These are phyloP conservation scores for Kuraishia capsulata DNA, from an alignment of 805 yeast species.

Conservation along the genomic window DNA sequence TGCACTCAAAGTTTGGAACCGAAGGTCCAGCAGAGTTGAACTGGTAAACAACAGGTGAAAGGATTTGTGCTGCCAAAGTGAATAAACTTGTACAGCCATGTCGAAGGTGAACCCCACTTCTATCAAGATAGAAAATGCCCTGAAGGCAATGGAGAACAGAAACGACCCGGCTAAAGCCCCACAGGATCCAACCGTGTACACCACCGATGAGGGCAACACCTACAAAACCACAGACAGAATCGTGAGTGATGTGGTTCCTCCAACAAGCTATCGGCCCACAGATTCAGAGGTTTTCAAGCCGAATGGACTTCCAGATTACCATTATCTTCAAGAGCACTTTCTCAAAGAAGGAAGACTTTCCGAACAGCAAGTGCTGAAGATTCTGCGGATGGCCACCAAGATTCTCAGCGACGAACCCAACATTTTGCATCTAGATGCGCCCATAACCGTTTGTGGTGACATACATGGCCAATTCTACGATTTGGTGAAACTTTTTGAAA, in stretches of 20 bases:
- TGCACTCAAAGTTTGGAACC: too few relatives aligned
- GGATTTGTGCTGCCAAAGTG: too few relatives aligned
- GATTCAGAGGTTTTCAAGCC: conserved; percentile 58
- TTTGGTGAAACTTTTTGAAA: conserved; percentile 81
- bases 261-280: conserved; percentile 54
- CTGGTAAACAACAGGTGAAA: too few relatives aligned
- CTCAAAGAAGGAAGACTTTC: conserved; percentile 71
- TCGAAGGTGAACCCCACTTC: neutral
- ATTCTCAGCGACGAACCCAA: conserved; percentile 68
- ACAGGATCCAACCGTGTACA: conserved; percentile 31
- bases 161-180: conserved; percentile 7
- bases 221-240: conserved; percentile 51
- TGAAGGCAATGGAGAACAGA: conserved; percentile 42
- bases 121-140: conserved; percentile 59
- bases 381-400: conserved; percentile 56
- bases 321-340: conserved; percentile 66
- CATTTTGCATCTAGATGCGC: conserved; percentile 74
- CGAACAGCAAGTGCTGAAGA: conserved; percentile 60
- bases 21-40: too few relatives aligned
- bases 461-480: conserved; percentile 95
- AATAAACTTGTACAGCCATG: neutral
- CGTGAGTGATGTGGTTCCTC: conserved; percentile 50
- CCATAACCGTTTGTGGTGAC: conserved; percentile 94
- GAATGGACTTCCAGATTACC: conserved; percentile 64
- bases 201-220: conserved; percentile 49